Evolutionary conservation across 169 alveolate genomes (phyloP).

Genomic region (Plasmodium reichenowi): DNA sequence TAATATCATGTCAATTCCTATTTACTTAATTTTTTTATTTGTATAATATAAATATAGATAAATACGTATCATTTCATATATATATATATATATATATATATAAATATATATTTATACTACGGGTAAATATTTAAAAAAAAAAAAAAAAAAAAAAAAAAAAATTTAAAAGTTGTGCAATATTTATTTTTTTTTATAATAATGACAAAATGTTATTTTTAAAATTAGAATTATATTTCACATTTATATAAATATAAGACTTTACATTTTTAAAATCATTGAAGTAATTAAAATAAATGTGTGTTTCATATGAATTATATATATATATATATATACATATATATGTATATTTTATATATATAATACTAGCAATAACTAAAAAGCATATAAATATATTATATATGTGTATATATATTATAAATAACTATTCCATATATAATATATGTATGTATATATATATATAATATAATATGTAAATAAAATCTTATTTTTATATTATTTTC

Average conservation of each 20-base stretch:
- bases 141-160: constrained; percentile 49
- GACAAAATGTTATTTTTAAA: constrained; percentile 24
- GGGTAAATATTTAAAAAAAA: neutral
- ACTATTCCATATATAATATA: too few relatives aligned
- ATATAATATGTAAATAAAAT: constrained; percentile 8
- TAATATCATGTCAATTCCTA: too few relatives aligned
- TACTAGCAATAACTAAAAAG: constrained; percentile 18
- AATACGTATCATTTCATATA: neutral
- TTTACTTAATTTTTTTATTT: neutral
- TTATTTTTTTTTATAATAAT: constrained; percentile 33
- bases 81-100: constrained; percentile 29
- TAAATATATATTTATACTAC: constrained; percentile 20
- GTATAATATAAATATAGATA: neutral
- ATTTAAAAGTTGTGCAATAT: constrained; percentile 39
- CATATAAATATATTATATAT: neutral
- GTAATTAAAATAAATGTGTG: constrained; percentile 23
- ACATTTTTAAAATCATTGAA: constrained; percentile 7
- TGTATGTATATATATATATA: too few relatives aligned
- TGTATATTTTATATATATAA: too few relatives aligned
- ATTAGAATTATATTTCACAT: constrained; percentile 22
- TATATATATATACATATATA: neutral
- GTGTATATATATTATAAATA: neutral
- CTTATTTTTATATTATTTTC: constrained; percentile 33
- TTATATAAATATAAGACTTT: constrained; percentile 11
- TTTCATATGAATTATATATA: constrained; percentile 7